These are phyloP conservation scores for Macadamia integrifolia DNA, from an alignment of 164 flowering plant genomes.

Conservation along the genomic window DNA sequence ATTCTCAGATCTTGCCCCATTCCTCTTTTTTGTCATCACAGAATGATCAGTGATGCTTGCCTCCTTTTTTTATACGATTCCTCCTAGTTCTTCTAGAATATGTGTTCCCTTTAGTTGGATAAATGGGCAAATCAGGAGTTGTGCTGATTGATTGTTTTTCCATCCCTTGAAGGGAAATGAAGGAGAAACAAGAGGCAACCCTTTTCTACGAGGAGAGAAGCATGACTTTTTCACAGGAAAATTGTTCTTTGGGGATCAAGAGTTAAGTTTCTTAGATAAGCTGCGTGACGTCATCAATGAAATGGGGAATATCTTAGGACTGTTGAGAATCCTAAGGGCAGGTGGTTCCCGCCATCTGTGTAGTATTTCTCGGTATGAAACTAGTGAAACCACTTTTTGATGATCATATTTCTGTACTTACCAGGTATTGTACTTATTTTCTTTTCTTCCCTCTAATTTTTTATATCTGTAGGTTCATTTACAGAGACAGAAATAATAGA, in stretches of 20 bases:
- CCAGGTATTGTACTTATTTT: neutral
- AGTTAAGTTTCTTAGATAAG: slow-evolving; percentile 16
- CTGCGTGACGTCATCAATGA: slow-evolving; percentile 12
- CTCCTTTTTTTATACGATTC: neutral
- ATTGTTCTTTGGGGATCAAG: slow-evolving; percentile 11
- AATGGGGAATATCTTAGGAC: slow-evolving; percentile 26
- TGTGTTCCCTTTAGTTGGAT: neutral
- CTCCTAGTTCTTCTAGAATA: neutral
- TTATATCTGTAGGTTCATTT: slow-evolving; percentile 13
- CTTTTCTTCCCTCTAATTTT: neutral
- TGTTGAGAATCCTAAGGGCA: slow-evolving; percentile 18
- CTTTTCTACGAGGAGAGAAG: slow-evolving; percentile 14
- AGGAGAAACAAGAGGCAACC: slow-evolving; percentile 4
- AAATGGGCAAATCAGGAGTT: neutral
- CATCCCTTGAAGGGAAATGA: slow-evolving; percentile 7
- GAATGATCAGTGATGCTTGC: neutral
- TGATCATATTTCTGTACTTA: neutral
- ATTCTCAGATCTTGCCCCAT: neutral
- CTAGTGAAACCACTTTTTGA: neutral
- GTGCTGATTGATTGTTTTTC: neutral
- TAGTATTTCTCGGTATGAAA: slow-evolving; percentile 18
- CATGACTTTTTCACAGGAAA: slow-evolving; percentile 9
- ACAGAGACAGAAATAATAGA: slow-evolving; percentile 1
- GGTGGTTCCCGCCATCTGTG: slow-evolving; percentile 17
- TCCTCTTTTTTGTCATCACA: too few species aligned